Base-by-base conservation (phyloP, 75 land plant species). In the Azolla pinnata region DNA sequence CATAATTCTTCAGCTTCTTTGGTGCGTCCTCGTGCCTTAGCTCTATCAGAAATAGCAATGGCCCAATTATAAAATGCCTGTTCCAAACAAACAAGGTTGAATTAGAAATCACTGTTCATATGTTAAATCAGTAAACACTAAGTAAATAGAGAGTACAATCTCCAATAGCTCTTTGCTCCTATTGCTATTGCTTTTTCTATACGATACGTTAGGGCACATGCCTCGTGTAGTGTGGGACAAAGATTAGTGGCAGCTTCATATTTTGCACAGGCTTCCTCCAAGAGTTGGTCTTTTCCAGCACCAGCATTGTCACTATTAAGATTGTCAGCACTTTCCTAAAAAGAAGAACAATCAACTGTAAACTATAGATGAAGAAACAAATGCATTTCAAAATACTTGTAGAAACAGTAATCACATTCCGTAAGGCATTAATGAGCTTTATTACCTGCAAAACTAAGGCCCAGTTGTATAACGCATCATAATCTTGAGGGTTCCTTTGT, bases 31-130 rank as follows among this genome's bases (percentile, higher is more conserved):
- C 97, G 82, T 71, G 89, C 78, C 82, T 87, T 91, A 27, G 97
- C 97, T 19, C 97, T 81, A 69, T 91, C 97, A 61, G 97, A 86
- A 21, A 91, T 87, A 25, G 97, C 97, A 73, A 92, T 92, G 17
- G 91, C 97, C 97, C 97, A 92, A 57, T 92, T 92, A 57, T 92
- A 92, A 60, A 68, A 92, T 33, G 97, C 97, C 97, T 92, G 67
- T 45, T 31, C 47, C 8, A 59, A 32, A 2, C 24, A 18, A 46
- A 46, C n/a, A n/a, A n/a, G n/a, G n/a, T n/a, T n/a, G n/a, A n/a
- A n/a, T n/a, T n/a, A n/a, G n/a, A n/a, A n/a, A n/a, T n/a, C n/a
- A n/a, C n/a, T n/a, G n/a, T n/a, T n/a, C n/a, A n/a, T n/a, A n/a
- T n/a, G n/a, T n/a, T n/a, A n/a, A n/a, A n/a, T n/a, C n/a, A n/a